These are phyloP conservation scores for Circinella umbellata DNA, from an alignment of 371 early-diverging fungal species.

Conservation along the genomic window DNA sequence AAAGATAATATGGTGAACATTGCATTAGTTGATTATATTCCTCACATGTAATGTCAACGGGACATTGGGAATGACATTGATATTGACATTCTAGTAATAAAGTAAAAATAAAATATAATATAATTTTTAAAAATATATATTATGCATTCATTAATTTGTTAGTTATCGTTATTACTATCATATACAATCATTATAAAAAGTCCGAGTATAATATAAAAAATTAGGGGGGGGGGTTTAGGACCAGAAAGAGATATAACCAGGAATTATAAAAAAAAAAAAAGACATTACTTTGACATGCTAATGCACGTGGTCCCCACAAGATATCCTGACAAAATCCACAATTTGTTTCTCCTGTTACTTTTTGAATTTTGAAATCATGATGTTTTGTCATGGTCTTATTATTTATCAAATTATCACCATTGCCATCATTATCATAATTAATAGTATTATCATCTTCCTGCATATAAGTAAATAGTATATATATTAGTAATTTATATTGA, in stretches of 20 bases:
- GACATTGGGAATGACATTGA: conserved; percentile 11
- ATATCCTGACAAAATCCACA: conserved; percentile 14
- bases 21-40: conserved; percentile 8
- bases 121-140: too few relatives aligned
- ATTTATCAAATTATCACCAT: background rate
- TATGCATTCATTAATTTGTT: too few relatives aligned
- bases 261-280: background rate
- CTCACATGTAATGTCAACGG: conserved; percentile 4
- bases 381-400: background rate
- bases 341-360: conserved; percentile 10
- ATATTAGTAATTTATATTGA: too few relatives aligned
- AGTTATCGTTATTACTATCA: too few relatives aligned
- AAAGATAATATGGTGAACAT: conserved; percentile 4
- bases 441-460: too few relatives aligned
- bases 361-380: conserved; percentile 4
- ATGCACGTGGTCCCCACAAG: conserved; percentile 17
- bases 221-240: too few relatives aligned
- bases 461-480: too few relatives aligned
- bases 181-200: too few relatives aligned
- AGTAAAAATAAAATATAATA: too few relatives aligned
- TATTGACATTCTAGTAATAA: conserved; percentile 9
- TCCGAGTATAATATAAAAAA: too few relatives aligned
- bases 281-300: conserved; percentile 9
- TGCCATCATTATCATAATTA: background rate
- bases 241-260: too few relatives aligned